Evolutionary conservation across 495 filamentous ascomycete species (phyloP), one percentile per base, ranked within the genome.

Genomic region (Pyrenula massariospora): DNA sequence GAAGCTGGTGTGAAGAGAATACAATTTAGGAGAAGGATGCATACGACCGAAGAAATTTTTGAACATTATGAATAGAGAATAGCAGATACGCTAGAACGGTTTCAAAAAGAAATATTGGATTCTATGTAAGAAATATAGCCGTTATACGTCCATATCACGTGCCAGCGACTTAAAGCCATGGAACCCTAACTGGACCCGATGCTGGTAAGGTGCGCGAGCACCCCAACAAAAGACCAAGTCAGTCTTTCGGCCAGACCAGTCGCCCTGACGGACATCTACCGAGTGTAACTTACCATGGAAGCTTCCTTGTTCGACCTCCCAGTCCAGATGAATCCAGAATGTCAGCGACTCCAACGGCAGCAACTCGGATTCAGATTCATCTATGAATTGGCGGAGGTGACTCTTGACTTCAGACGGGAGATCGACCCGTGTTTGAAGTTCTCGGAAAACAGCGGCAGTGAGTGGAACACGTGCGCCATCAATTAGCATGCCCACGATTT

Each of bases 181-280:
- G n/a, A n/a, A n/a, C n/a, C n/a, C n/a, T n/a, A n/a, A n/a, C n/a
- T n/a, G n/a, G n/a, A n/a, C n/a, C n/a, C n/a, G n/a, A n/a, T n/a
- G n/a, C n/a, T n/a, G n/a, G n/a, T n/a, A n/a, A n/a, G n/a, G n/a
- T n/a, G n/a, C 52, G 22, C 25, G 25, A 23, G 52, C 52, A 24
- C n/a, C 52, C 52, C 52, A 54, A 22, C n/a, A 54, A 22, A 54
- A 23, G 2, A 54, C 24, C 22, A 54, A 54, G 52, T 23, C 52
- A 24, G 31, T 42, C 31, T 15, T 5, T 42, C 31, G 31, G 31
- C 31, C 31, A 42, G 31, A 8, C 8, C 15, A 42, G 31, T 42
- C 31, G 31, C 31, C 31, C 15, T 42, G 8, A 15, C 31, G 31
- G 8, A 42, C 31, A 42, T 42, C 31, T 5, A 42, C 15, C 31